Conservation (phyloP, 352 stramenopile genomes). For the Pythium volutum region DNA sequence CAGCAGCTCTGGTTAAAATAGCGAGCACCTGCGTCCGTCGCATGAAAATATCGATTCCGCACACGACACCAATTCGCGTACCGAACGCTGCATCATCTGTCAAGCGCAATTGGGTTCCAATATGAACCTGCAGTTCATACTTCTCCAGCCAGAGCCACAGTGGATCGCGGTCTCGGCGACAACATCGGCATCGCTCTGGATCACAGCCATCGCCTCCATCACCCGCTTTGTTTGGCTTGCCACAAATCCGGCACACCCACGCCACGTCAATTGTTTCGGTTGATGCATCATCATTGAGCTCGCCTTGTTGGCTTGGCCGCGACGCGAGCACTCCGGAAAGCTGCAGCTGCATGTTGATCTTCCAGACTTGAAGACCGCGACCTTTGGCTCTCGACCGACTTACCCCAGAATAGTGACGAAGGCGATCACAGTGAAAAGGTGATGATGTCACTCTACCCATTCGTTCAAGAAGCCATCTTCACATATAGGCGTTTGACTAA, state of each 20-base stretch:
- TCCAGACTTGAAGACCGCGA: not conserved
- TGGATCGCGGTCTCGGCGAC: slow-evolving; percentile 13
- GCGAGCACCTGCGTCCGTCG: slow-evolving; percentile 3
- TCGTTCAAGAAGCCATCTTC: not conserved
- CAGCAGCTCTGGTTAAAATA: not conserved
- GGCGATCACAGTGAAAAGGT: not conserved
- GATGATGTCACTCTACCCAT: not conserved
- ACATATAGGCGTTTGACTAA: too few species aligned
- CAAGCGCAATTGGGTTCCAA: slow-evolving; percentile 4
- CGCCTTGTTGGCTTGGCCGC: not conserved
- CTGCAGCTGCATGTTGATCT: slow-evolving; percentile 7
- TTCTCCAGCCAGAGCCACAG: slow-evolving; percentile 11
- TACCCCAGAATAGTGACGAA: not conserved
- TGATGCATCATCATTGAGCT: not conserved
- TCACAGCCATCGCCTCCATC: not conserved
- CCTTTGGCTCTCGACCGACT: not conserved
- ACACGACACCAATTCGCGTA: slow-evolving; percentile 11
- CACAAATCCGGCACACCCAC: slow-evolving; percentile 18
- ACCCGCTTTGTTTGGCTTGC: slow-evolving; percentile 4
- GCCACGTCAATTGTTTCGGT: not conserved
- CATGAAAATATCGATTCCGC: slow-evolving; percentile 7
- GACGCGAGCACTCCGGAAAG: slow-evolving; percentile 1
- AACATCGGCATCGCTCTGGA: slow-evolving; percentile 7
- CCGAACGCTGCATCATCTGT: slow-evolving; percentile 13
- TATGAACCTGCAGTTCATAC: slow-evolving; percentile 2